These are phyloP conservation scores for Phytophthora cajani DNA, from an alignment of 352 stramenopile genomes.

Conservation along the genomic window DNA sequence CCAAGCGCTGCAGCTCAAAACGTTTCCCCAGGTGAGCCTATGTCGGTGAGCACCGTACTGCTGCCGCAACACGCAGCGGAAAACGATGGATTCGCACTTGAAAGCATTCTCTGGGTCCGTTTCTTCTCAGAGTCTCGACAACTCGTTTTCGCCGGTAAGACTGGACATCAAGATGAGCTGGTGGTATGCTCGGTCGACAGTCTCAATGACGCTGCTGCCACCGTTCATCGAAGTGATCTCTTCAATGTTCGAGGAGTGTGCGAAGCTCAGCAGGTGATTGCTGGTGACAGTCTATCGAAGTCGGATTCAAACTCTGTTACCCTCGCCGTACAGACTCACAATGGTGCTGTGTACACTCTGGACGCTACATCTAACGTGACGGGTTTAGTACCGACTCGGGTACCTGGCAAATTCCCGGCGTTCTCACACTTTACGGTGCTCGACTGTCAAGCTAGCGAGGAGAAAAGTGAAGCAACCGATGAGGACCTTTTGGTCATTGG, in stretches of 20 bases:
- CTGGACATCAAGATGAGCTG: slow-evolving; percentile 39
- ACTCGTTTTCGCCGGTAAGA: slow-evolving; percentile 43
- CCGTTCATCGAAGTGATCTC: slow-evolving; percentile 15
- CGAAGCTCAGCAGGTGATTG: slow-evolving; percentile 6
- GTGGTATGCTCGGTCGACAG: slow-evolving; percentile 23
- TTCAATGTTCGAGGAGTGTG: slow-evolving; percentile 26
- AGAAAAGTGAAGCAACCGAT: background rate
- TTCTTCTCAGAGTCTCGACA: slow-evolving; percentile 19
- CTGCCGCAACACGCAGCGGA: slow-evolving; percentile 2
- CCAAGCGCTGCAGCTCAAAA: slow-evolving; percentile 3
- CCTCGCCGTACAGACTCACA: slow-evolving; percentile 49
- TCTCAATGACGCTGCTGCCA: slow-evolving; percentile 4
- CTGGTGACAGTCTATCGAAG: background rate
- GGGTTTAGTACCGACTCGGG: background rate
- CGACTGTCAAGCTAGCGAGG: background rate
- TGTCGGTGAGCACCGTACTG: slow-evolving; percentile 15
- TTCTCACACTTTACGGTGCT: slow-evolving; percentile 54
- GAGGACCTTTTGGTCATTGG: slow-evolving; percentile 44
- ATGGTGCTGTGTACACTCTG: slow-evolving; percentile 47
- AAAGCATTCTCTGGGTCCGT: slow-evolving; percentile 48
- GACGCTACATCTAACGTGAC: slow-evolving; percentile 3
- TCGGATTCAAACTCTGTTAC: background rate
- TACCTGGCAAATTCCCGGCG: slow-evolving; percentile 29
- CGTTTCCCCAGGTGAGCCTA: background rate
- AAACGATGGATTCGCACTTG: slow-evolving; percentile 5